Base-by-base conservation (phyloP, 2,329 filamentous ascomycete species). In the Orbilia oligospora region DNA sequence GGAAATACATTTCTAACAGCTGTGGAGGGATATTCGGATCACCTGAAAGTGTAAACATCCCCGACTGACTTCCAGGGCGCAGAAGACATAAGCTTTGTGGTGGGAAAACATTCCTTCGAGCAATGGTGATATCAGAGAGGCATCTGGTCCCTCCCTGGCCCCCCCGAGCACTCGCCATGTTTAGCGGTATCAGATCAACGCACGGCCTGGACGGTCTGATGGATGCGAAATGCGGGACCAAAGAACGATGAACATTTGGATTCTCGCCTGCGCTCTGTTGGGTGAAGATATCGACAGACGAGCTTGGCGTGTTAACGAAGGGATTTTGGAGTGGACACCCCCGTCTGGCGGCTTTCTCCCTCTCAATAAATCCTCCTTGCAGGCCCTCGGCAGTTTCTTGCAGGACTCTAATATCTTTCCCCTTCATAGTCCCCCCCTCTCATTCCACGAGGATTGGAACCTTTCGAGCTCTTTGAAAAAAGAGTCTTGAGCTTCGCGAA, bases 361-460 rank as follows among this genome's bases (percentile, higher is more conserved):
- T 56, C n/a, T 70, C 48, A 2, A 76, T 44, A 16, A 71, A 48
- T 16, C 72, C 72, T n/a, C 72, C 72, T 1, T 56, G 18, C 3
- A 76, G 65, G 9, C 66, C 72, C 38, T 67, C 41, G 5, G 66
- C 48, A 9, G 72, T 76, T 2, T 70, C 36, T 24, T 38, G 66
- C 0, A 70, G 44, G 2, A 76, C 66, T n/a, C 27, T 44, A 9
- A 76, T 71, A 2, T 66, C 44, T 27, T 51, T 66, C 12, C 55
- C 56, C 27, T 66, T 66, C 16, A 76, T 14, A 12, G 53, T 33
- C 30, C 30, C 66, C 22, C 41, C 67, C 12, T 65, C 51, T n/a
- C 18, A 8, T 10, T 3, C 16, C 18, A 44, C 33, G 10, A 16
- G n/a, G 27, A 12, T 16, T 3, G 22, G 61, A 49, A 2, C 27